These are phyloP conservation scores for Sclerotinia sclerotiorum DNA, from an alignment of 2,329 filamentous ascomycete species.

Conservation along the genomic window DNA sequence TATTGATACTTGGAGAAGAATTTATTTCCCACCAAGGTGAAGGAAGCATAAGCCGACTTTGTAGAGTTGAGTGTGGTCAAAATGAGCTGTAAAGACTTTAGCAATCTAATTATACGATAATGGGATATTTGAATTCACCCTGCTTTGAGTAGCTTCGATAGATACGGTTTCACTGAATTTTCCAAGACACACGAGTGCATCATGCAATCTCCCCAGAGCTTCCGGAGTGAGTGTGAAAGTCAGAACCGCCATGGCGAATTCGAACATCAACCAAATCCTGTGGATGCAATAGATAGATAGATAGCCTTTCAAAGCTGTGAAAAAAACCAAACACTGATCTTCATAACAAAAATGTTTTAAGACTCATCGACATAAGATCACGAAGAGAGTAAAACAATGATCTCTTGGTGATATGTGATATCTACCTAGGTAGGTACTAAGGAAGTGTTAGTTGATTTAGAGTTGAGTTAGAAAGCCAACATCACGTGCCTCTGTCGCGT, in stretches of 20 bases:
- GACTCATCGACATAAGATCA: not conserved
- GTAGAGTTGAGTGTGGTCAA: slow-evolving; percentile 77
- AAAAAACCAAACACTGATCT: not conserved
- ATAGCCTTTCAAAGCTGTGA: not conserved
- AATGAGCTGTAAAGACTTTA: slow-evolving; percentile 54
- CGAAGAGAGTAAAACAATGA: not conserved
- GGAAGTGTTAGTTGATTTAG: not conserved
- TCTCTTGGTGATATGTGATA: not conserved
- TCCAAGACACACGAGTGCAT: slow-evolving; percentile 70
- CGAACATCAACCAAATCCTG: not conserved
- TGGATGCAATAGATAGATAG: not conserved
- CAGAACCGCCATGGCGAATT: slow-evolving; percentile 57
- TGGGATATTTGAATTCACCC: slow-evolving; percentile 27
- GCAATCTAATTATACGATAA: slow-evolving; percentile 11
- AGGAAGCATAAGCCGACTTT: slow-evolving; percentile 75
- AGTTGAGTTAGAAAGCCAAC: not conserved
- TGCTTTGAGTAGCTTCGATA: slow-evolving; percentile 52
- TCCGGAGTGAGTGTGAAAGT: slow-evolving; percentile 74
- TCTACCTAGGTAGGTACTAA: not conserved
- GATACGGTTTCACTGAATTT: slow-evolving; percentile 81
- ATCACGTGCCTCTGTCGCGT: slow-evolving; percentile 7
- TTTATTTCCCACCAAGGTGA: slow-evolving; percentile 62
- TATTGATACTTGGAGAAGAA: slow-evolving; percentile 76
- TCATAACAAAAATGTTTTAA: not conserved
- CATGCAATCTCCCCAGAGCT: slow-evolving; percentile 67